These are phyloP conservation scores for Gynandropsis gynandra DNA, from an alignment of 345 rosid species.

Conservation along the genomic window DNA sequence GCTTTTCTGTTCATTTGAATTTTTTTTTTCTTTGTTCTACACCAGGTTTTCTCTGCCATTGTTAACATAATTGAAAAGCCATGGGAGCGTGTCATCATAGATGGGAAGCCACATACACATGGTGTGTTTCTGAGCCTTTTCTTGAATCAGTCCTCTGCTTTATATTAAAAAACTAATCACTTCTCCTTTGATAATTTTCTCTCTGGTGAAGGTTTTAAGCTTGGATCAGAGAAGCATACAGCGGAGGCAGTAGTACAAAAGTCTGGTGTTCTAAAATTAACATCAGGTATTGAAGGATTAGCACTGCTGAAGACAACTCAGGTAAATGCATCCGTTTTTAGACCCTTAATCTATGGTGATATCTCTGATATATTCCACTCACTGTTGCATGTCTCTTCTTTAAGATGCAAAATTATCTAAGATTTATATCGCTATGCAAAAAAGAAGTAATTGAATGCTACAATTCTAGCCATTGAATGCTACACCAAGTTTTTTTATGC, in stretches of 20 bases:
- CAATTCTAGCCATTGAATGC: too few relatives aligned
- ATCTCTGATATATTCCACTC: not conserved
- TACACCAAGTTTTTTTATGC: conserved; percentile 13
- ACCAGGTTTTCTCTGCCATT: conserved; percentile 64
- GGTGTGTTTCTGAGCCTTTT: conserved; percentile 33
- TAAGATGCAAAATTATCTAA: conserved; percentile 6
- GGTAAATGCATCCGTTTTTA: conserved; percentile 33
- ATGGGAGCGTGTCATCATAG: conserved; percentile 71
- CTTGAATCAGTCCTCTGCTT: conserved; percentile 1
- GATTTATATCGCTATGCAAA: not conserved
- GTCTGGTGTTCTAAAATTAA: conserved; percentile 55
- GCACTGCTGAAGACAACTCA: conserved; percentile 82
- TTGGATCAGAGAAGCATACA: conserved; percentile 90
- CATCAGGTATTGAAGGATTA: conserved; percentile 66
- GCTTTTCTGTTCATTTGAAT: not conserved
- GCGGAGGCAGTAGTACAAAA: conserved; percentile 56
- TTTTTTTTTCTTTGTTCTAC: not conserved
- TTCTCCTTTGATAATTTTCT: conserved; percentile 1
- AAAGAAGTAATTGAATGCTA: too few relatives aligned
- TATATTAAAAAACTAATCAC: not conserved
- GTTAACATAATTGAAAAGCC: conserved; percentile 83
- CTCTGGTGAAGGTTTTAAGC: conserved; percentile 67
- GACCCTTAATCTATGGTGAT: too few relatives aligned
- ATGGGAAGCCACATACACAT: conserved; percentile 70
- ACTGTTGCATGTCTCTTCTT: not conserved